phyloP scores from a whole-genome alignment of 495 filamentous ascomycete genomes.

The Polyplosphaeria fusca region DNA sequence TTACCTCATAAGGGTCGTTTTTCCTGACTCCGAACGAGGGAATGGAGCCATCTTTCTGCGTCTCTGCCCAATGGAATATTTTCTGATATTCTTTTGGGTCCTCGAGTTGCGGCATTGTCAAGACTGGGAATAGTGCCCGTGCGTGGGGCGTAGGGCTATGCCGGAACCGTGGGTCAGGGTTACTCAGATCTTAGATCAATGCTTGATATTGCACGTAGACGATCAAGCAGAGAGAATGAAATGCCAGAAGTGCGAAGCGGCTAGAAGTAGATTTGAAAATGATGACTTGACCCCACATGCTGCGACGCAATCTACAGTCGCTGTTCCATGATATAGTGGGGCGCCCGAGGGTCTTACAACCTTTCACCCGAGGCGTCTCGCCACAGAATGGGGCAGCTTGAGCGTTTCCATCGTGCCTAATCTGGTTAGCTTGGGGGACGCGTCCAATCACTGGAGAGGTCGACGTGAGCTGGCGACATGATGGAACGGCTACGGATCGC shows the following conservation, averaged over 20 bases:
- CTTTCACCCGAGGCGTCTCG: too few relatives aligned
- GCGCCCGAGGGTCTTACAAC: neutral
- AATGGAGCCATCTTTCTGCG: conserved; percentile 44
- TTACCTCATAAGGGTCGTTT: conserved; percentile 52
- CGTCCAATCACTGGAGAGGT: conserved; percentile 21
- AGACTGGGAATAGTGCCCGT: conserved; percentile 1
- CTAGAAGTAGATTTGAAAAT: neutral
- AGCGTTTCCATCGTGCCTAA: too few relatives aligned
- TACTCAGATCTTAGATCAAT: neutral
- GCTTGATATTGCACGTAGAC: neutral
- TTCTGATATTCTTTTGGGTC: conserved; percentile 51
- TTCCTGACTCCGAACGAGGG: conserved; percentile 37
- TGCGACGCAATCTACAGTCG: neutral
- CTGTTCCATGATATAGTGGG: neutral
- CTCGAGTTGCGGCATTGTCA: conserved; percentile 18
- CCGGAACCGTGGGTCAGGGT: neutral
- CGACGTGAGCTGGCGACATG: conserved; percentile 3
- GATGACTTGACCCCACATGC: conserved; percentile 25
- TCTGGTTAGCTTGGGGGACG: neutral
- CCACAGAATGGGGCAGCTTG: too few relatives aligned
- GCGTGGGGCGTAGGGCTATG: neutral
- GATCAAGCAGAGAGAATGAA: neutral
- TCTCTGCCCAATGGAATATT: conserved; percentile 59
- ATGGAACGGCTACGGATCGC: conserved; percentile 5
- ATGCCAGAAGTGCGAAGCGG: too few relatives aligned